phyloP scores from a whole-genome alignment of 2,329 filamentous ascomycete species.

The Dactylonectria estremocensis region DNA sequence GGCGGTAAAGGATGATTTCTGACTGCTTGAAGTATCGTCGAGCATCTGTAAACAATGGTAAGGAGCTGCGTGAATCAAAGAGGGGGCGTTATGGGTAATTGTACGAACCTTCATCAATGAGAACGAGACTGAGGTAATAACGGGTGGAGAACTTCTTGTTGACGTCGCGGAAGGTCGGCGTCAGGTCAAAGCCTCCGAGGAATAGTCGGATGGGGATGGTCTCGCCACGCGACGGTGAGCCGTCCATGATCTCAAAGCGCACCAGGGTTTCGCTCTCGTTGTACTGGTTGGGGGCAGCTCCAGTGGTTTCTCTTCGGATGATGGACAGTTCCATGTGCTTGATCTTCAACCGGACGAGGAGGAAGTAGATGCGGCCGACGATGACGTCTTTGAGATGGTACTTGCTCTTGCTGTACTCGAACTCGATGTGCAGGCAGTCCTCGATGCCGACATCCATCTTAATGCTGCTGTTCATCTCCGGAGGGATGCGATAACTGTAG shows the following conservation, averaged over 20 bases:
- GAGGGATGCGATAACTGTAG: conserved; percentile 97
- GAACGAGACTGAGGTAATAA: conserved; percentile 95
- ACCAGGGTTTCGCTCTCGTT: conserved; percentile 99
- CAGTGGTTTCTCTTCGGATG: conserved; percentile 96
- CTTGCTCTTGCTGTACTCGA: conserved; percentile 99
- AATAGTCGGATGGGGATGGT: conserved; percentile 98
- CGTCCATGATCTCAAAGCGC: conserved; percentile 99
- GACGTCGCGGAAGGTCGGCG: conserved; percentile 97
- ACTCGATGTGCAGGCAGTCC: conserved; percentile 99
- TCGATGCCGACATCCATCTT: conserved; percentile 99
- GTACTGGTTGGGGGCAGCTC: conserved; percentile 97
- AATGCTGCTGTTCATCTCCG: conserved; percentile 98
- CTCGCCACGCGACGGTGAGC: conserved; percentile 93
- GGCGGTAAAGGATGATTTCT: conserved; percentile 96
- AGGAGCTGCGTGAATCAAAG: conserved; percentile 23
- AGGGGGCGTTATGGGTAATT: background rate
- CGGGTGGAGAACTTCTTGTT: conserved; percentile 99
- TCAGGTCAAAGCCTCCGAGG: conserved; percentile 96
- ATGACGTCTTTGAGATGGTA: conserved; percentile 99
- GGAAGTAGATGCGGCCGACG: conserved; percentile 97
- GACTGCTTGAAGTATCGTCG: conserved; percentile 99
- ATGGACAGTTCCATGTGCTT: conserved; percentile 99
- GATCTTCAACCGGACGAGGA: conserved; percentile 97
- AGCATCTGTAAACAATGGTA: conserved; percentile 75
- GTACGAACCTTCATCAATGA: conserved; percentile 89